Base-by-base conservation (phyloP, 2,329 filamentous ascomycete species). In the Lanzia echinophila region DNA sequence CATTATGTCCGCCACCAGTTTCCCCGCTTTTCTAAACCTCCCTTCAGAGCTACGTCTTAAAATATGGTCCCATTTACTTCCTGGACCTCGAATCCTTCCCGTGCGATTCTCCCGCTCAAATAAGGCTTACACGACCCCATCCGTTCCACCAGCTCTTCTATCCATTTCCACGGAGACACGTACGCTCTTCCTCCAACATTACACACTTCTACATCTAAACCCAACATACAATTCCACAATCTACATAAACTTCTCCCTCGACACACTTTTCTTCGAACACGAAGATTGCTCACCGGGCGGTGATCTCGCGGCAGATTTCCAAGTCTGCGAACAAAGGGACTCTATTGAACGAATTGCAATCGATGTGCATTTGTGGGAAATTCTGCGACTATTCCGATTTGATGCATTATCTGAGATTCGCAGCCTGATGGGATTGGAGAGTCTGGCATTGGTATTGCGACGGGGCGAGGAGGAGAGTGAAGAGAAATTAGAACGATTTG, bases 241-340 rank as follows among this genome's bases (percentile, higher is more conserved):
- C 34, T 59, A 57, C 42, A 43, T 59, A 12, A 38, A 57, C n/a
- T 56, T 58, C 34, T 22, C 52, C 19, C 36, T 43, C 28, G 57
- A 59, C 11, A 59, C 57, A 11, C 32, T 58, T 3, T 54, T 43
- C 43, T 58, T 59, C 17, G 44, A 58, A n/a, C 43, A 57, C 24
- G 39, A 55, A 34, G 56, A 59, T 22, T 59, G 57, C 36, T 54
- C 50, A 13, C 54, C 56, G 1, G 20, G 32, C 7, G 56, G 56
- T 12, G 54, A 58, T 47, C 38, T 58, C 12, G 39, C 41, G 12
- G 22, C 12, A 12, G 54, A 58, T 47, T 49, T 58, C 2, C 33
- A 47, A 7, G 34, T n/a, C n/a, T 54, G 47, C 17, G 28, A 34
- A 13, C 20, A 45, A 13, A 34, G 34, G 24, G 47, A 54, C 12